Base-by-base conservation (phyloP, 352 stramenopile genomes). In the Pythium biforme region DNA sequence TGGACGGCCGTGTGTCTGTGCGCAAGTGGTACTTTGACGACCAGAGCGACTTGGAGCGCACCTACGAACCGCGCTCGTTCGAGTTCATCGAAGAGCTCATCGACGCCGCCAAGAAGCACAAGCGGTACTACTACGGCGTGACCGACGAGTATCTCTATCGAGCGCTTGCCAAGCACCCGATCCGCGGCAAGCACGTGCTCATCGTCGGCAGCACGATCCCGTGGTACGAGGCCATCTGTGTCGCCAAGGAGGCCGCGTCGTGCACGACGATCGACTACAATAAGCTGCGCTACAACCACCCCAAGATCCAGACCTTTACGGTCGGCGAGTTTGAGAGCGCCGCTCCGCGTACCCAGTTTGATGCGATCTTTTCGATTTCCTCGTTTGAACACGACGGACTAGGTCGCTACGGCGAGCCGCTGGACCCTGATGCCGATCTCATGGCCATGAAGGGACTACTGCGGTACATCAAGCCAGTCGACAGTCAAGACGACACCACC, bases 371-470 rank as follows among this genome's bases (percentile, higher is more conserved):
- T 25, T 68, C 68, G 31, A 75, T 76, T 34, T 72, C 72, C 10
- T 69, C 69, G 0, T 73, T 94, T 22, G 80, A 93, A 61, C 86
- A 92, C 63, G 76, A 89, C 63, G 84, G 84, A 10, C 65, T 95
- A 3, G 84, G 83, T 3, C 66, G 86, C 11, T 89, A 89, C 62
- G 82, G 83, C 11, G 83, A 94, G 55, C 73, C 70, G 19, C 54
- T 92, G 14, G 72, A 79, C 53, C 74, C 80, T 0, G 61, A 81
- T 22, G 86, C 70, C 4, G 83, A 95, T 51, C 55, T 92, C 11
- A 62, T 70, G 22, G 61, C 72, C 10, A 89, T 91, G 73, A 56
- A 70, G 48, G 59, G 68, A 15, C 49, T 75, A 34, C 43, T 64
- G 17, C 48, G 71, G 46, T 64, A 77, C 37, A 55, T 62, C 7